Base-by-base conservation (phyloP, 805 yeast species). In the Lachancea sp. region DNA sequence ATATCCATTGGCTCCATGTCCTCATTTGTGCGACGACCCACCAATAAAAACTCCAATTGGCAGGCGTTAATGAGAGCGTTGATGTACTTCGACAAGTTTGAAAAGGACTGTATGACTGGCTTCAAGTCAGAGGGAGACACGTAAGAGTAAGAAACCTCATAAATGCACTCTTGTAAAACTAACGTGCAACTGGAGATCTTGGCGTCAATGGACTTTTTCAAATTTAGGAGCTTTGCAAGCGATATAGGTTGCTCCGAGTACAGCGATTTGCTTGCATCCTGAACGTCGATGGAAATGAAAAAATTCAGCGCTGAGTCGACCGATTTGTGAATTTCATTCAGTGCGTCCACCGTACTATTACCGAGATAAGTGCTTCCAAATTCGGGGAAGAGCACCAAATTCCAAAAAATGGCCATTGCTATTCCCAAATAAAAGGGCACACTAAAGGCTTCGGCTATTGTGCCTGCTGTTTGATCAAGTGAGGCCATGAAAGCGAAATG, bases 281-380 rank as follows among this genome's bases (percentile, higher is more conserved):
- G 38, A 3, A 42, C 18, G 25, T 59, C 56, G 8, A 60, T 47
- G 1, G 67, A 57, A 3, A 64, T 54, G 47, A 73, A 73, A 45
- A 66, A 70, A n/a, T 63, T 65, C 5, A 69, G 59, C 0, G 76
- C 56, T 7, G 59, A 54, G 38, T 68, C 69, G 12, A 73, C 48
- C 13, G 72, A 63, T n/a, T 45, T 46, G 16, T 73, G 73, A 2
- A 73, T 49, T 42, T 68, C 71, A 46, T 68, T 66, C 17, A 74
- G 41, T 0, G 72, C 59, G 31, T 65, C 65, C 0, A 70, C 57
- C 6, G 72, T 63, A 1, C 74, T 60, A 29, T 65, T 66, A 25
- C 79, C 79, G 11, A 75, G 52, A 50, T 68, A 72, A 0, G 74
- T 67, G 19, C 76, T 68, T 13, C 80, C 80, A 56, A 73, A 72